These are phyloP conservation scores for Populus davidiana DNA, from an alignment of 345 rosid species.

Conservation along the genomic window DNA sequence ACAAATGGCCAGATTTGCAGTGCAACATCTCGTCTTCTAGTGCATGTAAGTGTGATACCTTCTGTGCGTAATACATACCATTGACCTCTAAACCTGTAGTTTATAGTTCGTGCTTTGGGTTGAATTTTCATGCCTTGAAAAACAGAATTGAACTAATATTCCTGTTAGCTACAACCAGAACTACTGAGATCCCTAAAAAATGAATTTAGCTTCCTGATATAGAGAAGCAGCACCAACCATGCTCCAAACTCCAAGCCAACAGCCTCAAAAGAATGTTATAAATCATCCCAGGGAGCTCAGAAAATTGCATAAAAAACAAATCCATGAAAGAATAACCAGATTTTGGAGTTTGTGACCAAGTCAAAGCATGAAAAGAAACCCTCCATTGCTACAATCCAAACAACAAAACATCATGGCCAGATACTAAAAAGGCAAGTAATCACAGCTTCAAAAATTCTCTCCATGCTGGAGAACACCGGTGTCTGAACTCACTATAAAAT, in stretches of 20 bases:
- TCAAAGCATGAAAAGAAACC: not conserved
- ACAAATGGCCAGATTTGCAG: conserved; percentile 98
- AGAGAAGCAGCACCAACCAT: not conserved
- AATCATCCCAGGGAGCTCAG: not conserved
- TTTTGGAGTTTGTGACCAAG: not conserved
- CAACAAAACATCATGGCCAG: not conserved
- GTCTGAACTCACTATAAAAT: not conserved
- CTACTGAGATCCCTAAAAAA: not conserved
- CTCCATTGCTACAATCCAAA: not conserved
- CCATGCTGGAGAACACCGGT: not conserved
- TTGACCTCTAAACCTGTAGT: not conserved
- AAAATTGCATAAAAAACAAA: not conserved
- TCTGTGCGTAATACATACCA: not conserved
- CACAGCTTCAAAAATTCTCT: not conserved
- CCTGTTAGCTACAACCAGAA: not conserved
- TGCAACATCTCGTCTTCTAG: conserved; percentile 93
- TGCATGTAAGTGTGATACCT: conserved; percentile 58
- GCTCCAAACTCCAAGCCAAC: not conserved
- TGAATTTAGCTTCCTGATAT: not conserved
- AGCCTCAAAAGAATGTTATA: not conserved
- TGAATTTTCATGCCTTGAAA: not conserved
- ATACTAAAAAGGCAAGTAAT: not conserved
- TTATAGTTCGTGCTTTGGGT: not conserved
- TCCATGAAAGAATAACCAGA: not conserved
- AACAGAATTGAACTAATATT: not conserved